Percentiles rank a stretch among this genome's conserved stretches.
phyloP scores from a whole-genome alignment of 352 stramenopile genomes.

The Pythium volutum region DNA sequence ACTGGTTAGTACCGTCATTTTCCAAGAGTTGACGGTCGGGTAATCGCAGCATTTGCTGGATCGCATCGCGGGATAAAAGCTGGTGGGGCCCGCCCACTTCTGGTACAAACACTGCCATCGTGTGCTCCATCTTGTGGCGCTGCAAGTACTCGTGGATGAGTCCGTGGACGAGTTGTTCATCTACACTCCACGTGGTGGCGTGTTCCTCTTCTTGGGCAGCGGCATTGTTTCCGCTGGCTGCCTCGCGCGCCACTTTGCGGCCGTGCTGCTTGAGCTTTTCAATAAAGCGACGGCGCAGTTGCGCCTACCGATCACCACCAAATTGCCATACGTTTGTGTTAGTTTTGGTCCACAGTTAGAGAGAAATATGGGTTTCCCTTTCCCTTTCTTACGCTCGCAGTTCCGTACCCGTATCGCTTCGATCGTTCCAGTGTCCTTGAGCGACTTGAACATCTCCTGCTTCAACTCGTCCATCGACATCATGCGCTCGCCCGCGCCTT shows the following conservation, averaged over 20 bases:
- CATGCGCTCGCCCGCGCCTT: slow-evolving; percentile 16
- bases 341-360: too few species aligned
- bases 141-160: slow-evolving; percentile 59
- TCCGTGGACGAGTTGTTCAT: slow-evolving; percentile 59
- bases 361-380: too few species aligned
- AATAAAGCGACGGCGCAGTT: slow-evolving; percentile 63
- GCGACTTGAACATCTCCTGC: slow-evolving; percentile 66
- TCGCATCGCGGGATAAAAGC: slow-evolving; percentile 39
- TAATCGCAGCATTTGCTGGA: slow-evolving; percentile 33
- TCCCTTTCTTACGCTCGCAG: too few species aligned
- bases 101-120: slow-evolving; percentile 60
- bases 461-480: slow-evolving; percentile 69
- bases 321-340: neutral
- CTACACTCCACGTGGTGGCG: slow-evolving; percentile 20
- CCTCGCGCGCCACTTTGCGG: slow-evolving; percentile 9
- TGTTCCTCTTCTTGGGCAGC: slow-evolving; percentile 4
- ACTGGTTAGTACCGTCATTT: slow-evolving; percentile 17
- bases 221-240: slow-evolving; percentile 7
- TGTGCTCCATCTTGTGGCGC: slow-evolving; percentile 51
- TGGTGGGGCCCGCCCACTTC: slow-evolving; percentile 54
- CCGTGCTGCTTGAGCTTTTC: slow-evolving; percentile 61
- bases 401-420: slow-evolving; percentile 54
- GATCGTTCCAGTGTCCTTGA: slow-evolving; percentile 58
- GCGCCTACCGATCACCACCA: slow-evolving; percentile 32
- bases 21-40: slow-evolving; percentile 14